Evolutionary conservation across 78 protist species (phyloP).

Genomic region (Chrysochromulina tobinii): DNA sequence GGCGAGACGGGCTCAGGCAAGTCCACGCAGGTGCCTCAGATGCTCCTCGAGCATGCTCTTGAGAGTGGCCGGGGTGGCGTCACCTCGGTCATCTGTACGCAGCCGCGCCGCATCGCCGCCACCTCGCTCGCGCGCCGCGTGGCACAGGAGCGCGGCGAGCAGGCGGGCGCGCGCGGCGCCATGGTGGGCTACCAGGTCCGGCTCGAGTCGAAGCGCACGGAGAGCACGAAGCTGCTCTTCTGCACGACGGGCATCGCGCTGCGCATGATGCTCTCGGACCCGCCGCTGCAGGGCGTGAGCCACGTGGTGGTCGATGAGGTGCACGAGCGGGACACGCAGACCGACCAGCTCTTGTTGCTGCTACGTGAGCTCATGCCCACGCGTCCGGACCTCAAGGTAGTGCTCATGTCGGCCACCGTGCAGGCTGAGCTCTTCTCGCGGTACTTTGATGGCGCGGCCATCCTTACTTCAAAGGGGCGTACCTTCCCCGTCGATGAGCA

Average conservation of each 20-base stretch:
- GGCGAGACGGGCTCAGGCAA: slow-evolving; percentile 89
- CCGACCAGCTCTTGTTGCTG: slow-evolving; percentile 44
- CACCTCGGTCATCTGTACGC: slow-evolving; percentile 41
- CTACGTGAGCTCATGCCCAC: background rate
- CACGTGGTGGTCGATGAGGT: slow-evolving; percentile 32
- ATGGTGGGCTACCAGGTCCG: slow-evolving; percentile 79
- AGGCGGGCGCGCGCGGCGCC: background rate
- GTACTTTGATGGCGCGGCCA: slow-evolving; percentile 29
- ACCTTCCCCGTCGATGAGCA: slow-evolving; percentile 26
- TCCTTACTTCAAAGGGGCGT: slow-evolving; percentile 12
- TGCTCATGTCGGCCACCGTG: slow-evolving; percentile 56
- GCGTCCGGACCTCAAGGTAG: slow-evolving; percentile 31
- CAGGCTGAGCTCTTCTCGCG: slow-evolving; percentile 29
- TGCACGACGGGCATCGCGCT: slow-evolving; percentile 87
- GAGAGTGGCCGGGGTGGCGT: background rate
- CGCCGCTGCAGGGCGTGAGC: background rate
- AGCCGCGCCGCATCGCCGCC: slow-evolving; percentile 93
- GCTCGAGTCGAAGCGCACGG: slow-evolving; percentile 44
- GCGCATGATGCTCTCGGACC: slow-evolving; percentile 35
- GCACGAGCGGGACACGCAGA: slow-evolving; percentile 58
- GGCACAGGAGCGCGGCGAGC: slow-evolving; percentile 71
- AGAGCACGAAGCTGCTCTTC: slow-evolving; percentile 72
- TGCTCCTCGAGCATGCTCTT: slow-evolving; percentile 44
- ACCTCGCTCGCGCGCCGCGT: slow-evolving; percentile 82
- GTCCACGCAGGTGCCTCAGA: slow-evolving; percentile 83